These are phyloP conservation scores for Aegilops speltoides DNA, from an alignment of 176 grass and related monocot species.

Conservation along the genomic window DNA sequence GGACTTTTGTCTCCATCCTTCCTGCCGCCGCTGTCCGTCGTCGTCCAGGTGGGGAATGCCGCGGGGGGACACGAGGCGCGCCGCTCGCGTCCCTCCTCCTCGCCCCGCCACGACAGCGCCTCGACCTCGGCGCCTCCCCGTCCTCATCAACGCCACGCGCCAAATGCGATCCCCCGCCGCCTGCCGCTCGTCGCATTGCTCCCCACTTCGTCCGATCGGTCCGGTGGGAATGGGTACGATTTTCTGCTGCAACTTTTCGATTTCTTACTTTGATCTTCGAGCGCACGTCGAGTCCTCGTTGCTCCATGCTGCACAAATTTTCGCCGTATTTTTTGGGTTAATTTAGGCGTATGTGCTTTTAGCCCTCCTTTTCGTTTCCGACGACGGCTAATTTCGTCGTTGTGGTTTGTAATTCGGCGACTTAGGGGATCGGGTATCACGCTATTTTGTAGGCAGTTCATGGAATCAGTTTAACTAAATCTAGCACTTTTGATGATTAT, in stretches of 20 bases:
- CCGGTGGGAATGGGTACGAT: not conserved
- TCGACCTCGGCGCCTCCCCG: not conserved
- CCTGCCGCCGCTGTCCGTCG: not conserved
- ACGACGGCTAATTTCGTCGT: too few species aligned
- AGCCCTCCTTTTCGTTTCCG: too few species aligned
- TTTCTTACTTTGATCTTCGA: not conserved
- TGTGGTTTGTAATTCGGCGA: not conserved
- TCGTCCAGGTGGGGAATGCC: not conserved
- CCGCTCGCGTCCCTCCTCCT: not conserved
- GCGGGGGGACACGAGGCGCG: not conserved
- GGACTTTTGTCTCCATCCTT: not conserved
- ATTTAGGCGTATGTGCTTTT: too few species aligned
- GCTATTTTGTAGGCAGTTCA: not conserved
- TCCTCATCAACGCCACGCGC: not conserved
- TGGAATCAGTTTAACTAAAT: not conserved
- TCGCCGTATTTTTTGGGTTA: too few species aligned
- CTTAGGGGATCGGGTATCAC: not conserved
- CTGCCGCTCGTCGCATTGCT: not conserved
- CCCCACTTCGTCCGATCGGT: not conserved
- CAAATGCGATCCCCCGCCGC: not conserved
- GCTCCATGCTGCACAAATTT: not conserved
- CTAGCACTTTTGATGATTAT: not conserved
- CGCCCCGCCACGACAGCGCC: not conserved
- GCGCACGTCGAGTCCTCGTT: not conserved
- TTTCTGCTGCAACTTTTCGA: not conserved